phyloP scores from a whole-genome alignment of 2,329 filamentous ascomycete genomes.

The Pyrenochaeta sp. region DNA sequence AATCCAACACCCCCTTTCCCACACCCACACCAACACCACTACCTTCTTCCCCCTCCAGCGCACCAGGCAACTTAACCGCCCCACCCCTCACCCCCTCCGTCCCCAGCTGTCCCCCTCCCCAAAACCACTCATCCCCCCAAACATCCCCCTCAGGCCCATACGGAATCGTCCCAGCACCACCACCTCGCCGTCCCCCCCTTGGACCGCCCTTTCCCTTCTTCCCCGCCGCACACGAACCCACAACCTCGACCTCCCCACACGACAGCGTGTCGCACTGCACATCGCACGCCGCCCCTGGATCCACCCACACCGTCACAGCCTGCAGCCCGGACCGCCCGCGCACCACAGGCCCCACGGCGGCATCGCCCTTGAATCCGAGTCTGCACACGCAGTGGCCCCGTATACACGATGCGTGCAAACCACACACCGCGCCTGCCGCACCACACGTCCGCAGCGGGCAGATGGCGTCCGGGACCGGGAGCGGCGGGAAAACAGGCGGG shows the following conservation, averaged over 20 bases:
- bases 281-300: slow-evolving; percentile 11
- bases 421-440: neutral
- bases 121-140: neutral
- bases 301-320: slow-evolving; percentile 17
- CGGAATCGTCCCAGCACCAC: neutral
- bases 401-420: slow-evolving; percentile 5
- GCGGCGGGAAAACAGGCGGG: no score
- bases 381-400: slow-evolving; percentile 10
- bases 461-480: no score
- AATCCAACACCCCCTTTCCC: no score
- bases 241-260: slow-evolving; percentile 18
- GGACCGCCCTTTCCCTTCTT: neutral
- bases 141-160: neutral
- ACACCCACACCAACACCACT: no score
- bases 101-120: slow-evolving; percentile 2
- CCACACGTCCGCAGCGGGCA: slow-evolving; percentile 1
- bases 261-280: slow-evolving; percentile 11
- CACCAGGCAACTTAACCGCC: slow-evolving; percentile 7
- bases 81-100: slow-evolving; percentile 2
- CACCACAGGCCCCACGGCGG: neutral
- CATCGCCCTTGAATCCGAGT: slow-evolving; percentile 8
- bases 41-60: neutral
- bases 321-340: slow-evolving; percentile 9
- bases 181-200: slow-evolving; percentile 2
- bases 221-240: slow-evolving; percentile 3